A percentile compares a stretch with the other conserved stretches of the same genome.
Evolutionary conservation across 345 rosid genomes (phyloP).

Genomic region (Lumnitzera littorea): DNA sequence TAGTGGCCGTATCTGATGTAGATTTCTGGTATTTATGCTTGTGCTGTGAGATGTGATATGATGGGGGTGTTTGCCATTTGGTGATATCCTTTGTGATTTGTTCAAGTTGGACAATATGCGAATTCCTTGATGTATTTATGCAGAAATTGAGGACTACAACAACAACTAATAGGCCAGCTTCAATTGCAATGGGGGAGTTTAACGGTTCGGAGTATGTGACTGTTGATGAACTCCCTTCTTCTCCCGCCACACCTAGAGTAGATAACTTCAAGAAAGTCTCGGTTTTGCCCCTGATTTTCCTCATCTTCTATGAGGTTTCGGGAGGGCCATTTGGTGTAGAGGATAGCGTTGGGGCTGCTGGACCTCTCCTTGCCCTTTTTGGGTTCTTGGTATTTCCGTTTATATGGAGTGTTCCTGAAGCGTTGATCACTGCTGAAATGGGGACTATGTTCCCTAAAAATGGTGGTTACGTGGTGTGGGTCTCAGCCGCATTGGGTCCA

Average conservation of each 20-base stretch:
- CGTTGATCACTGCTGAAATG: constrained; percentile 77
- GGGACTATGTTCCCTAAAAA: constrained; percentile 80
- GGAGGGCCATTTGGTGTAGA: constrained; percentile 79
- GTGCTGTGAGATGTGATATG: no score
- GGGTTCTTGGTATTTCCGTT: constrained; percentile 66
- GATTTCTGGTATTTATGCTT: no score
- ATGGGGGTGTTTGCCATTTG: no score
- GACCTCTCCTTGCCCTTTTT: constrained; percentile 60
- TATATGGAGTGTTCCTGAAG: constrained; percentile 82
- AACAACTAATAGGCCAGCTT: constrained; percentile 11
- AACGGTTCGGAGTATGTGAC: constrained; percentile 17
- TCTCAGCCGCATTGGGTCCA: constrained; percentile 59
- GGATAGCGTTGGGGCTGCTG: constrained; percentile 77
- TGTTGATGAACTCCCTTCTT: constrained; percentile 21
- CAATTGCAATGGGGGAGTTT: constrained; percentile 29
- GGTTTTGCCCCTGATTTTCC: constrained; percentile 57
- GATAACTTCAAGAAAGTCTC: constrained; percentile 42
- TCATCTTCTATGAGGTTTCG: constrained; percentile 60
- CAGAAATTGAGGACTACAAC: constrained; percentile 31
- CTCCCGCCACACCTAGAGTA: constrained; percentile 20
- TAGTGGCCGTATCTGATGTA: no score
- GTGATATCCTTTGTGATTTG: no score
- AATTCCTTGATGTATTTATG: constrained; percentile 1
- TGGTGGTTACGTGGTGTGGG: constrained; percentile 89
- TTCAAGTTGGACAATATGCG: no score